Base-by-base conservation (phyloP, 768 basidiomycete species). In the Lactifluus subvellereus region DNA sequence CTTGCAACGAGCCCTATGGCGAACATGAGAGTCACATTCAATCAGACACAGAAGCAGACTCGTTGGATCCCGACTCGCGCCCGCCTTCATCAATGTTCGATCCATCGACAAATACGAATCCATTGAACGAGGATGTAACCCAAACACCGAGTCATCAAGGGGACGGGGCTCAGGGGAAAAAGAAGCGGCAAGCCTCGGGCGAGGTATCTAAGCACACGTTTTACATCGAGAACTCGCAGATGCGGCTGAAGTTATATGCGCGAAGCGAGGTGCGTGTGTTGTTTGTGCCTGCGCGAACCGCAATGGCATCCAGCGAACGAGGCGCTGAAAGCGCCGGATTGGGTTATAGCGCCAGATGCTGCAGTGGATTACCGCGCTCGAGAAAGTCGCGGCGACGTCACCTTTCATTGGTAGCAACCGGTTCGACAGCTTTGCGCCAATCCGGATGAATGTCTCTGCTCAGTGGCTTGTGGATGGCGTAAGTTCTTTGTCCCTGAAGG, bases 401-500 rank as follows among this genome's bases (percentile, higher is more conserved):
- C 84, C 86, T 61, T 98, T 89, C 77, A 83, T 84, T 6, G 82
- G 86, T 16, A 78, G 78, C 40, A 94, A 98, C 72, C 78, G 95
- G n/a, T 98, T 97, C 72, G 89, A 86, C 63, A 94, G 91, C 62
- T 99, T 96, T 74, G 88, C 96, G 5, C 96, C 96, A 1, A 88
- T 98, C 57, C 82, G 96, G 37, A 74, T 89, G 68, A 95, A 98
- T 69, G 95, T 95, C 5, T 89, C 94, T 30, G 91, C 95, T 5
- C 95, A 98, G 69, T 99, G 96, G 96, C 84, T 99, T 2, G 94
- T 98, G 18, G 96, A 99, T 74, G 96, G 96, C 18, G 92, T 95
- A 66, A 71, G 89, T 79, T 9, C 63, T 4, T 49, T 50, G 13
- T 40, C 37, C 48, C 20, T 27, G 42, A 11, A n/a, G 32, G 43